Evolutionary conservation across 177 flowering plant species (phyloP).

Genomic region (Telopea speciosissima): DNA sequence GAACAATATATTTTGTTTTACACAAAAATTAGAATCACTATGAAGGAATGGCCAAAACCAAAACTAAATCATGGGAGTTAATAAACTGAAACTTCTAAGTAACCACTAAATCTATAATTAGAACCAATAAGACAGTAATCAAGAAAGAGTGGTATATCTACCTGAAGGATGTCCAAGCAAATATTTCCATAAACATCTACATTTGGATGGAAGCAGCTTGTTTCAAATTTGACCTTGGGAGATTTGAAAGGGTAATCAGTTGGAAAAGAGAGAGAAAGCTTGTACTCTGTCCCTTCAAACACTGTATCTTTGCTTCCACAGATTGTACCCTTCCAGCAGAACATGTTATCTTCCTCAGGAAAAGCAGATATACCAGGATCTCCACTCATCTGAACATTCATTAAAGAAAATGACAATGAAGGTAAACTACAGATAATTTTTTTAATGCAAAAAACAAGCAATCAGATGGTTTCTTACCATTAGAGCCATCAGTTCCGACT

Average conservation of each 20-base stretch:
- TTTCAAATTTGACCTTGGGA: conserved; percentile 86
- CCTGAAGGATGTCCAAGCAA: conserved; percentile 96
- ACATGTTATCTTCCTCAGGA: conserved; percentile 92
- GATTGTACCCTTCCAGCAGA: conserved; percentile 90
- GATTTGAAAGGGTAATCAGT: conserved; percentile 90
- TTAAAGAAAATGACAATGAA: background rate
- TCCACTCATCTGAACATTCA: conserved; percentile 62
- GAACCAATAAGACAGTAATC: background rate
- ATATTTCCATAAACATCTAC: conserved; percentile 86
- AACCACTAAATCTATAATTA: background rate
- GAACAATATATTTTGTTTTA: background rate
- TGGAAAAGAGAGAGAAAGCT: conserved; percentile 62
- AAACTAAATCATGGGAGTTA: background rate
- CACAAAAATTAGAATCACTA: background rate
- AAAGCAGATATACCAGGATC: conserved; percentile 83
- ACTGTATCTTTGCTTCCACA: conserved; percentile 87
- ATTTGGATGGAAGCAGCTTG: conserved; percentile 84
- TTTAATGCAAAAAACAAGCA: background rate
- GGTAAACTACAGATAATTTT: background rate
- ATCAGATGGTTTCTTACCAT: conserved; percentile 36
- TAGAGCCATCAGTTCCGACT: conserved; percentile 64
- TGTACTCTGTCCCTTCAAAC: conserved; percentile 92
- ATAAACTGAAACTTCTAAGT: background rate
- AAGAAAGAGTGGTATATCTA: conserved; percentile 10
- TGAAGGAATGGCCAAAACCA: background rate